Percentiles rank a stretch among this genome's conserved stretches.
These are phyloP conservation scores for Citrus maxima DNA, from an alignment of 345 rosid genomes.

Conservation along the genomic window DNA sequence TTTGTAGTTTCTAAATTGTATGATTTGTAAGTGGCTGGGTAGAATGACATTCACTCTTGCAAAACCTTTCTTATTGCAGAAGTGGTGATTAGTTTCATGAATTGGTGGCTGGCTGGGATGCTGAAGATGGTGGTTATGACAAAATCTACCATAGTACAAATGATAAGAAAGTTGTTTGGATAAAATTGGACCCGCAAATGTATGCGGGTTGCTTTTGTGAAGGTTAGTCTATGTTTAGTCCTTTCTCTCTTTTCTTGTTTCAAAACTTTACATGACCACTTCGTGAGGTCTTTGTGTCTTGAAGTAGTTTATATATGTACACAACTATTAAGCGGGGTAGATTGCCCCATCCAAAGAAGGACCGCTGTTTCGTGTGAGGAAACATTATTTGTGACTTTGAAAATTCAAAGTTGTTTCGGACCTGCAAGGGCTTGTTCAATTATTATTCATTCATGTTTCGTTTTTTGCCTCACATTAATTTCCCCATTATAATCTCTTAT, in stretches of 20 bases:
- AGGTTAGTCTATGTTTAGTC: slow-evolving; percentile 24
- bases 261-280: slow-evolving; percentile 15
- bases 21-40: slow-evolving; percentile 17
- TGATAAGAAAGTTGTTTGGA: slow-evolving; percentile 12
- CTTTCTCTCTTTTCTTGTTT: not conserved
- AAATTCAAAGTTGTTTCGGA: slow-evolving; percentile 24
- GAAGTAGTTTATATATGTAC: slow-evolving; percentile 28
- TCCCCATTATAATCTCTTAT: not conserved
- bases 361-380: slow-evolving; percentile 19
- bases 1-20: not conserved
- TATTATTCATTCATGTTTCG: not conserved
- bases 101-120: not conserved
- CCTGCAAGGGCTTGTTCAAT: slow-evolving; percentile 6
- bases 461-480: not conserved
- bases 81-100: not conserved
- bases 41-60: not conserved
- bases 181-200: slow-evolving; percentile 1
- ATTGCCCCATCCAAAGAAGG: slow-evolving; percentile 21
- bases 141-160: slow-evolving; percentile 11
- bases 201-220: slow-evolving; percentile 7
- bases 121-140: not conserved
- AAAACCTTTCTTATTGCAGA: slow-evolving; percentile 3
- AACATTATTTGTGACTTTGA: slow-evolving; percentile 25
- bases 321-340: slow-evolving; percentile 23
- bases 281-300: slow-evolving; percentile 15